Conservation (phyloP, 371 early-diverging fungal species). For the Rhizopus stolonifer region DNA sequence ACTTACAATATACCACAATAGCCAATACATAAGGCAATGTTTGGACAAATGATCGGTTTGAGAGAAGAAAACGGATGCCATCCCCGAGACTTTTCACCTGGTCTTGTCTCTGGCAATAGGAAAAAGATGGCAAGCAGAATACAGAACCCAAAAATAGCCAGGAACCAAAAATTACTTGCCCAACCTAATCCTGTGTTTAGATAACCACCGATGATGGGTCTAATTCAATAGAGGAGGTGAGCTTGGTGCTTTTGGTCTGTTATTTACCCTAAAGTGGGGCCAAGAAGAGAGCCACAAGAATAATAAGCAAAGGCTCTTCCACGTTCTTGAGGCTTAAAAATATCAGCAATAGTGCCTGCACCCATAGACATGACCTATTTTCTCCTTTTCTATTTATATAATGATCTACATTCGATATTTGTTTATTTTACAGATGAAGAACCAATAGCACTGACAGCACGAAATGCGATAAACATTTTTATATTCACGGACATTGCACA, state of each 20-base stretch:
- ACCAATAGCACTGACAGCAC: constrained; percentile 38
- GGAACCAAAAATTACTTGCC: constrained; percentile 41
- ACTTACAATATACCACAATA: constrained; percentile 43
- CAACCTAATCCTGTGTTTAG: constrained; percentile 45
- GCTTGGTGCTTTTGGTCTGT: no score
- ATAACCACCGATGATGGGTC: constrained; percentile 48
- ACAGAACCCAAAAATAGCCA: constrained; percentile 25
- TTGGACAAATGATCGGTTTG: constrained; percentile 22
- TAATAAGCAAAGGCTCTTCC: constrained; percentile 43
- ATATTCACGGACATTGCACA: constrained; percentile 43
- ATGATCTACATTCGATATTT: no score
- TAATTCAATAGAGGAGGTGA: no score
- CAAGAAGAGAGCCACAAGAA: constrained; percentile 38
- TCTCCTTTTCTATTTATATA: no score
- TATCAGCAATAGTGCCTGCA: constrained; percentile 45
- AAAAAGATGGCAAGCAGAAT: constrained; percentile 35
- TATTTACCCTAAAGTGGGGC: no score
- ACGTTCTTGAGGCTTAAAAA: constrained; percentile 39
- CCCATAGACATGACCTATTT: no score
- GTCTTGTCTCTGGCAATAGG: constrained; percentile 44
- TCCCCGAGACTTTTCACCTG: not conserved
- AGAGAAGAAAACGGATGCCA: constrained; percentile 39
- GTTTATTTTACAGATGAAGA: constrained; percentile 44
- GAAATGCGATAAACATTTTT: constrained; percentile 40
- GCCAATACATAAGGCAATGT: constrained; percentile 28